phyloP scores from a whole-genome alignment of 2,329 filamentous ascomycete genomes.

The Colletotrichum filicis region DNA sequence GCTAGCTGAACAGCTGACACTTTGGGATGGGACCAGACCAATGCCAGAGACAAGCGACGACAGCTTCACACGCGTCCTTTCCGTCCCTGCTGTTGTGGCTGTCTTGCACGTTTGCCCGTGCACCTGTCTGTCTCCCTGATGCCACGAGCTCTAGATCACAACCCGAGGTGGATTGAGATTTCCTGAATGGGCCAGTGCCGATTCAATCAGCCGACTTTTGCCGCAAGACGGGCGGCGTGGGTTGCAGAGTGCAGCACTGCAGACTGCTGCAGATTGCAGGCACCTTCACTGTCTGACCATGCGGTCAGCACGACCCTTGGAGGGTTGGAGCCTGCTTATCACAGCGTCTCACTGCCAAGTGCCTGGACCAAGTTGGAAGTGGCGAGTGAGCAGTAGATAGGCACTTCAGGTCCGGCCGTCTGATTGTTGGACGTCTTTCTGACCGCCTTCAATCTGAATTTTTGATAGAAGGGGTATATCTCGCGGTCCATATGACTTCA shows the following conservation, averaged over 20 bases:
- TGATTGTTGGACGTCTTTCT: neutral
- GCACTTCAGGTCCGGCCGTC: neutral
- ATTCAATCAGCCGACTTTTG: neutral
- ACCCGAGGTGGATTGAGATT: neutral
- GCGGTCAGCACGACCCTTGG: neutral
- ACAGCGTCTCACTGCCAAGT: neutral
- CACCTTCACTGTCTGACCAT: neutral
- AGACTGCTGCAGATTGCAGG: neutral
- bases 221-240: neutral
- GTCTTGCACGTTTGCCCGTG: neutral
- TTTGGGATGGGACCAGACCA: neutral
- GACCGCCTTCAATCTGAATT: neutral
- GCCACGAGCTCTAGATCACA: neutral
- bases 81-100: neutral
- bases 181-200: neutral
- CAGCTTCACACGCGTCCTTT: neutral
- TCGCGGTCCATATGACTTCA: neutral
- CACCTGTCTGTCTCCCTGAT: neutral
- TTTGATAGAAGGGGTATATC: neutral
- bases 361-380: neutral
- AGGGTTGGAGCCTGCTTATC: neutral
- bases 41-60: neutral
- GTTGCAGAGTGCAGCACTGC: neutral
- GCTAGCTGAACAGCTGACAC: neutral
- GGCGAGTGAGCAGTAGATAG: neutral